Conservation (phyloP, 2,329 filamentous ascomycete species). For the Fulvia fulva region DNA sequence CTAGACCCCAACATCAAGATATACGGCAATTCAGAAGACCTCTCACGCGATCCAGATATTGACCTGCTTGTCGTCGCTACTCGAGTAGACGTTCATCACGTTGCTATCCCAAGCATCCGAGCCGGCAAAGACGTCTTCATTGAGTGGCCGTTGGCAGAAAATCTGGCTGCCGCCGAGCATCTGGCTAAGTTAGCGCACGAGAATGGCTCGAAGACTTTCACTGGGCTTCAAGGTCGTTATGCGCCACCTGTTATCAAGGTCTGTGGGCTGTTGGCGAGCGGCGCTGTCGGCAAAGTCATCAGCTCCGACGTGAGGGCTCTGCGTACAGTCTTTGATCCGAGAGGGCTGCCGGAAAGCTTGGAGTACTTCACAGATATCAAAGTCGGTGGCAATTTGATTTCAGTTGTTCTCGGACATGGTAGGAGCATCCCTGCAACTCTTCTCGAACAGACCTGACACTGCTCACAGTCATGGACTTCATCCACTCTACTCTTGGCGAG, state of each 20-base stretch:
- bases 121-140: conserved; percentile 46
- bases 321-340: conserved; percentile 5
- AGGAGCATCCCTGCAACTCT: conserved; percentile 4
- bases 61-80: conserved; percentile 48
- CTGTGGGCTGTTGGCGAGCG: conserved; percentile 41
- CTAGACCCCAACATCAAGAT: conserved; percentile 39
- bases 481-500: conserved; percentile 26
- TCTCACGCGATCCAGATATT: conserved; percentile 46
- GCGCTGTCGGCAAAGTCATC: conserved; percentile 43
- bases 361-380: conserved; percentile 25
- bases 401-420: conserved; percentile 26
- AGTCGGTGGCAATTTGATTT: conserved; percentile 24
- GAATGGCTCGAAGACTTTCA: conserved; percentile 42
- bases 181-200: conserved; percentile 40
- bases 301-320: conserved; percentile 20
- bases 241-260: conserved; percentile 40
- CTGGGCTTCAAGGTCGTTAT: conserved; percentile 47
- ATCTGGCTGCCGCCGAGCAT: conserved; percentile 44
- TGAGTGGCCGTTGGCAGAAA: conserved; percentile 42
- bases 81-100: conserved; percentile 43
- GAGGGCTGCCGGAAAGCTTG: conserved; percentile 20
- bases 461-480: conserved; percentile 19
- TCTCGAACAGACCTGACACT: not conserved
- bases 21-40: conserved; percentile 41
- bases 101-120: conserved; percentile 36